Evolutionary conservation across 441 rosid genomes (phyloP), one percentile per base, ranked within the genome.

Genomic region (Flueggea neowawraea): DNA sequence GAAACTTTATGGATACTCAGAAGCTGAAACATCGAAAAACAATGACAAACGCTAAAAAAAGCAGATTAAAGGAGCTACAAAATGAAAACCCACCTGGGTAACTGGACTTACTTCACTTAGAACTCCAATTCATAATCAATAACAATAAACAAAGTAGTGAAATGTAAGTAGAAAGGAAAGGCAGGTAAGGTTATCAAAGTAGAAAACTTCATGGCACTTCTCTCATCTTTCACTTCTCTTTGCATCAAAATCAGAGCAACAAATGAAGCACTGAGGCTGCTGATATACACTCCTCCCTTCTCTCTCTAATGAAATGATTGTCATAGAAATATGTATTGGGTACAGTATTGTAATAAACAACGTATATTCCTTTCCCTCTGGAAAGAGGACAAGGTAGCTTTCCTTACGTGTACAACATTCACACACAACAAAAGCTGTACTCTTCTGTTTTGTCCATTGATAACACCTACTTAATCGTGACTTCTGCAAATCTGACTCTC

Each of bases 211-310:
- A 47, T 47, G 50, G 4, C n/a, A 47, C 61, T 61, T 51, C 47
- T 17, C 17, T n/a, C 17, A 15, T 60, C 22, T 57, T 52, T 31
- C 36, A 17, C 5, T 45, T 31, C 8, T 50, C 36, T 60, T 58
- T 62, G 65, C 81, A 74, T 74, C 75, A 69, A 69, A 80, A 78
- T 73, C 83, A 72, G 81, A 60, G 72, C 61, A 62, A 44, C 60
- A 66, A 72, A 61, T 33, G 63, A 55, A 48, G 64, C 75, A 57
- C 64, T 33, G 74, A 76, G 77, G 52, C 75, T 69, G 67, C 71
- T 69, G 74, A 62, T 76, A 73, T 52, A 70, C 70, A 60, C 52
- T 56, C 13, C 73, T 5, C 66, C 2, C 64, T 10, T 36, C 59
- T 54, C 32, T 52, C 76, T 63, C 70, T 65, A 76, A 53, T 77